Evolutionary conservation across 176 grass and related monocot species (phyloP).

Genomic region (Leersia perrieri): DNA sequence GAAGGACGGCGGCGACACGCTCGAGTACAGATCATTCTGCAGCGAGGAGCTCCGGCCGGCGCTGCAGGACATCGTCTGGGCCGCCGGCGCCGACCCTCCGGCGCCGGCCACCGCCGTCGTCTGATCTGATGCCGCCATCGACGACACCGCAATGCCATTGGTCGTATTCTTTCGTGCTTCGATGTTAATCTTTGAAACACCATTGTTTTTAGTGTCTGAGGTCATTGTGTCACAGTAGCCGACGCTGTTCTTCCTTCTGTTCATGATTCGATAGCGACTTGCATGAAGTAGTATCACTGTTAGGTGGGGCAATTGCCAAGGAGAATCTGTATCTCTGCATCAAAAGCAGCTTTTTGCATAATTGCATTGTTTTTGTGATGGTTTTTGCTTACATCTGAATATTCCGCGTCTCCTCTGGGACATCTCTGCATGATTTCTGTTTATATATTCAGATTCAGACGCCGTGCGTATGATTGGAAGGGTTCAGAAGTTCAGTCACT

Average conservation of each 20-base stretch:
- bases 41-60: slow-evolving; percentile 80
- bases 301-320: slow-evolving; percentile 5
- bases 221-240: neutral
- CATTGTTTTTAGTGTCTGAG: neutral
- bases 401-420: neutral
- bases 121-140: slow-evolving; percentile 27
- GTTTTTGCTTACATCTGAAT: slow-evolving; percentile 12
- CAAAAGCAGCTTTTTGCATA: neutral
- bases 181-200: neutral
- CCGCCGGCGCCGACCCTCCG: slow-evolving; percentile 19
- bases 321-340: slow-evolving; percentile 21
- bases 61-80: slow-evolving; percentile 66
- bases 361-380: slow-evolving; percentile 12
- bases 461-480: neutral
- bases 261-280: slow-evolving; percentile 7
- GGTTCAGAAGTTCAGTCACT: neutral
- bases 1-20: slow-evolving; percentile 76
- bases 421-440: neutral
- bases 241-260: neutral
- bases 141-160: neutral
- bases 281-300: neutral
- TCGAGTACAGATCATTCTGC: slow-evolving; percentile 88
- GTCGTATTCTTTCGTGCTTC: neutral
- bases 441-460: neutral
- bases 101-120: neutral